Percentiles rank a stretch among this genome's conserved stretches.
phyloP scores from a whole-genome alignment of 2,329 filamentous ascomycete species.

The Aureobasidium melanogenum region DNA sequence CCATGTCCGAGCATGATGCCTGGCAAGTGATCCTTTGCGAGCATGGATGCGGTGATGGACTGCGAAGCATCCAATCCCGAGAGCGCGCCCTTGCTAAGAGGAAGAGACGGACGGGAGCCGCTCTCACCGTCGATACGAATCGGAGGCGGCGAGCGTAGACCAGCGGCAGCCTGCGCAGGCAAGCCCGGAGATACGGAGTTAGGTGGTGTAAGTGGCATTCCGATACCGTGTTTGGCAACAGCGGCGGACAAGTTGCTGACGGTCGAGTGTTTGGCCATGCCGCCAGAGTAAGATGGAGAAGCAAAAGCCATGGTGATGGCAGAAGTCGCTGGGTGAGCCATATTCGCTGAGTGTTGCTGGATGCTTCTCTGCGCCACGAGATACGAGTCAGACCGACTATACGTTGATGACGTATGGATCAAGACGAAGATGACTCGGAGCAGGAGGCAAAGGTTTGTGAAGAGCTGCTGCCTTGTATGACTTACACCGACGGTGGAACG shows the following conservation, averaged over 20 bases:
- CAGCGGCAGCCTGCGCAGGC: constrained; percentile 58
- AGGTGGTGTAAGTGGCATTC: constrained; percentile 74
- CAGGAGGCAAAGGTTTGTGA: neutral
- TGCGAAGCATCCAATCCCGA: constrained; percentile 61
- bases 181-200: constrained; percentile 90
- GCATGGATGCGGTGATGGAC: constrained; percentile 72
- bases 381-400: constrained; percentile 14
- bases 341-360: constrained; percentile 18
- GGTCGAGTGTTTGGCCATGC: constrained; percentile 5
- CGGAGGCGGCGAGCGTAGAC: constrained; percentile 34
- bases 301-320: constrained; percentile 26
- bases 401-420: constrained; percentile 12
- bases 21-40: constrained; percentile 84
- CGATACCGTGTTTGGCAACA: constrained; percentile 23
- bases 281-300: constrained; percentile 19
- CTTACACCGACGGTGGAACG: constrained; percentile 1
- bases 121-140: constrained; percentile 65
- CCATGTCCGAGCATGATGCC: constrained; percentile 85
- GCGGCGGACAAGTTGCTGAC: constrained; percentile 15
- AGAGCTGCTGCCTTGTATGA: neutral
- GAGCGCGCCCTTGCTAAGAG: constrained; percentile 43
- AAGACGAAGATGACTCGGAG: neutral
- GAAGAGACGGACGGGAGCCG: constrained; percentile 32
- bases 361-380: constrained; percentile 25
- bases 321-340: constrained; percentile 24